Evolutionary conservation across 768 basidiomycete genomes (phyloP), one percentile per base, ranked within the genome.

Genomic region (Infundibulicybe gibba): DNA sequence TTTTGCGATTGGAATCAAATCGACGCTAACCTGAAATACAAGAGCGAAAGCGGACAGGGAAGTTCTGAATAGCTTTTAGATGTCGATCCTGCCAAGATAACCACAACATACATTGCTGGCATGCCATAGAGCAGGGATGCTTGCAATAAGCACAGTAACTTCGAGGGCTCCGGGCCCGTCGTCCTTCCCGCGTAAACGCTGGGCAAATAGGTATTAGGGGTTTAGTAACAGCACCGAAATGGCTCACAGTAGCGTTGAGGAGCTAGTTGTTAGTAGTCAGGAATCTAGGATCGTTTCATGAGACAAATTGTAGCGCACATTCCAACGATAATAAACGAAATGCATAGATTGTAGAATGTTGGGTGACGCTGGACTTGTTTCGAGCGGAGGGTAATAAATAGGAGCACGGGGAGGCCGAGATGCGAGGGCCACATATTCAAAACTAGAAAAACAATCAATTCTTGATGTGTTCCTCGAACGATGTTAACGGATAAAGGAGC

Each of bases 361-460:
- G 70, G 60, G 59, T 77, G 69, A 12, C 75, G 68, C 43, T 70
- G 60, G 12, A 78, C 64, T 43, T 57, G 61, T 57, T 67, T 72
- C 32, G 71, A 72, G 45, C 67, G 61, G 3, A 67, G 34, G 5
- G 73, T 69, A 31, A 71, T 59, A 4, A 60, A 60, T 6, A 79
- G 56, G 6, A 78, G 57, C 15, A 77, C 16, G 15, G 75, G 76
- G 17, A 79, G 67, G 5, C 74, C 74, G 44, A 76, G 59, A 52
- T 77, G 75, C 11, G 75, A 74, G 2, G 77, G 68, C 72, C 71
- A 76, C 53, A 74, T 66, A 49, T 77, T 76, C 48, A 79, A 55
- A 16, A 74, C 61, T 52, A 77, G 61, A 49, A 70, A 76, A 11
- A 58, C 58, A 4, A 73, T 51, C 16, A 76, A 60, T 46, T 75